Evolutionary conservation across 75 land plant species (phyloP).

Genomic region (Adiantum capillusveneris): DNA sequence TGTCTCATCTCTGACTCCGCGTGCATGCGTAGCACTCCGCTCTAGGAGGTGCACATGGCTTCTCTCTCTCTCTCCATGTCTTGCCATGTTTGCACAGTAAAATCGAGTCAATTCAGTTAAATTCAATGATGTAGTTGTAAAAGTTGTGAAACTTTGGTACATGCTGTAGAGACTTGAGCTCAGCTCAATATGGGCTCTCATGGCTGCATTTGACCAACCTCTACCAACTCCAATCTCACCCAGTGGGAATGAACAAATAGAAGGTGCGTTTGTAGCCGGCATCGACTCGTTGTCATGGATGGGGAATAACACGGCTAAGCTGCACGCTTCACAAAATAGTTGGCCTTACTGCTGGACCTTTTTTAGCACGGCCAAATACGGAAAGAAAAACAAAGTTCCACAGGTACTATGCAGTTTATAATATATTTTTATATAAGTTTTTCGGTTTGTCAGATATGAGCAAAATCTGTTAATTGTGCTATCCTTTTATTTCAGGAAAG

Average conservation of each 20-base stretch:
- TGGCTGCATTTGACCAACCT: slow-evolving; percentile 92
- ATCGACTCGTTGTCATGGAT: slow-evolving; percentile 92
- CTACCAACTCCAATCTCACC: slow-evolving; percentile 41
- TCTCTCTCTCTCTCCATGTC: too few relatives aligned
- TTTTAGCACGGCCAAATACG: slow-evolving; percentile 87
- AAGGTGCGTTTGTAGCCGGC: slow-evolving; percentile 89
- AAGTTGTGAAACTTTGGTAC: not conserved
- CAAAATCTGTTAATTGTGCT: too few relatives aligned
- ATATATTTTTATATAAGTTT: too few relatives aligned
- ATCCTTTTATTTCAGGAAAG: too few relatives aligned
- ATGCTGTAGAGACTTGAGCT: slow-evolving; percentile 69
- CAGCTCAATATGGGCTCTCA: slow-evolving; percentile 92
- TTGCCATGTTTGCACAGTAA: too few relatives aligned
- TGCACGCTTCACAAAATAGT: slow-evolving; percentile 22
- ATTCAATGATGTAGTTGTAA: too few relatives aligned
- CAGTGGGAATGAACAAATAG: slow-evolving; percentile 29
- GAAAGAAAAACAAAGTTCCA: slow-evolving; percentile 89
- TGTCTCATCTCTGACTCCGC: too few relatives aligned
- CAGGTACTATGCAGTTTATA: too few relatives aligned
- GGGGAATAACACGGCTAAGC: slow-evolving; percentile 82
- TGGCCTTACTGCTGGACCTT: slow-evolving; percentile 90
- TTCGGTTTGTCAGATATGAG: too few relatives aligned
- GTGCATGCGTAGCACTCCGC: too few relatives aligned
- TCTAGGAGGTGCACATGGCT: too few relatives aligned
- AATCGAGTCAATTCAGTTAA: too few relatives aligned